These are phyloP conservation scores for Alternaria arborescens DNA, from an alignment of 2,329 filamentous ascomycete genomes.

Conservation along the genomic window DNA sequence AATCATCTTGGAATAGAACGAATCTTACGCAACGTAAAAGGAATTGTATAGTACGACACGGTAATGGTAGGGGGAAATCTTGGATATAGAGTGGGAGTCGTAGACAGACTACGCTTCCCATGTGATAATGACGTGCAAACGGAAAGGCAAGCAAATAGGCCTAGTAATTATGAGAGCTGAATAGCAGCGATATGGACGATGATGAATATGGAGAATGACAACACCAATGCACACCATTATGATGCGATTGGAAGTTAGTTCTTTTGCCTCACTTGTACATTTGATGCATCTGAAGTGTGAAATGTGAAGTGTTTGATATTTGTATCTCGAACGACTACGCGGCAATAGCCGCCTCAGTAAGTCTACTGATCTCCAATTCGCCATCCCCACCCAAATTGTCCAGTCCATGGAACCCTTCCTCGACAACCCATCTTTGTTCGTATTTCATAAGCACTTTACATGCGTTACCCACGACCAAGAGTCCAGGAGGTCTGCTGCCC, in stretches of 20 bases:
- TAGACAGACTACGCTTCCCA: not conserved
- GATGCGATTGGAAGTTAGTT: not conserved
- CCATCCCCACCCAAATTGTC: constrained; percentile 55
- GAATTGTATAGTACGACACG: constrained; percentile 1
- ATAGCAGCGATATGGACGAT: not conserved
- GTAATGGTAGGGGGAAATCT: not conserved
- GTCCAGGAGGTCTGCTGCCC: constrained; percentile 85
- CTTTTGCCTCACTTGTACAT: not conserved
- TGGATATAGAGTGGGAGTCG: not conserved
- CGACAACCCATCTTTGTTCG: constrained; percentile 78
- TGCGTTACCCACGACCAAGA: constrained; percentile 84
- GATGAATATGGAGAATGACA: not conserved
- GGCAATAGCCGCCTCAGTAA: constrained; percentile 20
- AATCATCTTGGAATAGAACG: not conserved
- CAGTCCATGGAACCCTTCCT: constrained; percentile 83
- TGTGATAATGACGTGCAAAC: not conserved
- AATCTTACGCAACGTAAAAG: not conserved
- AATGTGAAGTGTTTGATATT: not conserved
- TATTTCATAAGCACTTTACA: constrained; percentile 77
- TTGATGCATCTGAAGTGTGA: not conserved
- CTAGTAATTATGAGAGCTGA: not conserved
- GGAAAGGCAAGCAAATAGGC: not conserved
- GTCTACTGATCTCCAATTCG: constrained; percentile 32
- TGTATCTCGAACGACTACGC: not conserved
- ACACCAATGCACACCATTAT: no score